A percentile compares a stretch with the other conserved stretches of the same genome.
phyloP scores from a whole-genome alignment of 2,329 filamentous ascomycete genomes.

The Gaeumannomyces sp. region DNA sequence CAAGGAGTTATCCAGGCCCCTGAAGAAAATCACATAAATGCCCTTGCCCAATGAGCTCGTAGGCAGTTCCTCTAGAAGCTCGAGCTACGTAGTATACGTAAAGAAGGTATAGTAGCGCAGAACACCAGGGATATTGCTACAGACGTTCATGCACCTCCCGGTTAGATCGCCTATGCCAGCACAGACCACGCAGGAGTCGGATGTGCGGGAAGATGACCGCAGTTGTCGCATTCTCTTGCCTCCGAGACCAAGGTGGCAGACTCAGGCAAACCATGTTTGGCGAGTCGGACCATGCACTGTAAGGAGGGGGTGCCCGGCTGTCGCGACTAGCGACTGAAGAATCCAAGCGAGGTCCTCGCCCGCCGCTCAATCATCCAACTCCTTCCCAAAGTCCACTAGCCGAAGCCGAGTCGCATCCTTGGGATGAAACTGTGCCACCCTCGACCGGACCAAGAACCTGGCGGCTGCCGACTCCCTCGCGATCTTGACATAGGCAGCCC shows the following conservation, averaged over 20 bases:
- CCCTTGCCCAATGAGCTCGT: too few relatives aligned
- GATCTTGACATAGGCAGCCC: slow-evolving; percentile 53
- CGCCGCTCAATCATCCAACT: slow-evolving; percentile 44
- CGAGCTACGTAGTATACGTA: neutral
- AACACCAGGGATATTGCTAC: neutral
- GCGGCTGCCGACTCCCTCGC: slow-evolving; percentile 55
- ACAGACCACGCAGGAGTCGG: neutral
- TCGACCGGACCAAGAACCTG: slow-evolving; percentile 58
- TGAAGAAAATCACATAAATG: too few relatives aligned
- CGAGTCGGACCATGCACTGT: neutral
- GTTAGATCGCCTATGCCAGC: neutral
- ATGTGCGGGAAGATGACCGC: too few relatives aligned
- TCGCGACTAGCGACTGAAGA: neutral
- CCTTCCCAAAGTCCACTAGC: slow-evolving; percentile 58
- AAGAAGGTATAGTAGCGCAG: neutral
- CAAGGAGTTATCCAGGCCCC: too few relatives aligned
- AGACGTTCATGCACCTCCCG: neutral
- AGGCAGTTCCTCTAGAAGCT: too few relatives aligned
- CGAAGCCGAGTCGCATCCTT: slow-evolving; percentile 54
- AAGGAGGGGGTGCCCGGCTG: neutral
- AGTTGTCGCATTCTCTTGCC: neutral
- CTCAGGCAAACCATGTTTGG: neutral
- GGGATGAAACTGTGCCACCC: slow-evolving; percentile 61
- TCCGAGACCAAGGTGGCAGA: neutral
- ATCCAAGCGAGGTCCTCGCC: neutral